Evolutionary conservation across 441 rosid species (phyloP), one percentile per base, ranked within the genome.

Genomic region (Metrosideros polymorpha): DNA sequence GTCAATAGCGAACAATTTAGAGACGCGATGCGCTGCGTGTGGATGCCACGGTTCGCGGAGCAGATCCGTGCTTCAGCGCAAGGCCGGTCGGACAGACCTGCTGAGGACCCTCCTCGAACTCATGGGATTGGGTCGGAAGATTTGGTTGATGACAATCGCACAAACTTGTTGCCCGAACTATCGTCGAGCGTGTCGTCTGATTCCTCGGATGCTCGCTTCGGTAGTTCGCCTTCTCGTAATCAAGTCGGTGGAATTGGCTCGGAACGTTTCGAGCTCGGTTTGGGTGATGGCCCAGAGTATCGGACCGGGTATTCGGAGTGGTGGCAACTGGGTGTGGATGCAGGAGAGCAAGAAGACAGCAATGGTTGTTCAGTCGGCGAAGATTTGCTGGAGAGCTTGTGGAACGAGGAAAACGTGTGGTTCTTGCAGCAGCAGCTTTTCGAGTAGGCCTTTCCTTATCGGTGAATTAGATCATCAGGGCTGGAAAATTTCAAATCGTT

Each of bases 1-100:
- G 85, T 86, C 24, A 86, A 82, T n/a, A 86, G 87, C 87, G 35
- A 86, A 56, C 85, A 86, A 14, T 86, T 86, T 55, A 57, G 85
- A n/a, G 87, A 86, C 30, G 17, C 84, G 76, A 56, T 79, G 84
- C 85, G 52, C 27, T 35, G 42, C 82, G 87, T 86, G 39, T 86
- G 84, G 84, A 86, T 86, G 63, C 87, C 87, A 7, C 59, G 87
- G 27, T 61, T 86, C 4, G 39, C 8, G 39, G 87, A 86, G 59
- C 84, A 82, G 79, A 82, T 86, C 79, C 87, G 83, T 27, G 49
- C 47, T 5, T 71, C 79, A 3, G 6, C 17, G n/a, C 79, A 39
- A 39, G 47, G 47, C 47, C 5, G 47, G 0, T 71, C 3, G n/a
- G 4, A 22, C 24, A 2, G 79, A 39, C 79, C 47, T 39, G 9